Evolutionary conservation across 257 asterid genomes (phyloP).

Genomic region (Rehmannia glutinosa): DNA sequence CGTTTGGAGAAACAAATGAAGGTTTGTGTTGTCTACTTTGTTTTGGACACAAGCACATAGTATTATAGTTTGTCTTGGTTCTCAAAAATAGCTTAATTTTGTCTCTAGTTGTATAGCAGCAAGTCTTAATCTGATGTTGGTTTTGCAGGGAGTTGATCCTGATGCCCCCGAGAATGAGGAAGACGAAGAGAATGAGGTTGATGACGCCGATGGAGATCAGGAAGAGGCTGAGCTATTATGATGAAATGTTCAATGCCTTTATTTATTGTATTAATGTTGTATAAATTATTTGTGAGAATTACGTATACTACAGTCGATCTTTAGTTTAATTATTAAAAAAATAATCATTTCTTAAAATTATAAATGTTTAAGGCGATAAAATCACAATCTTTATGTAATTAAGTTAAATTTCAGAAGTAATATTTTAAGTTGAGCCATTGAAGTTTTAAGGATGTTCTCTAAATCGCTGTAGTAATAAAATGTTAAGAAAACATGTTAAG

Average conservation of each 20-base stretch:
- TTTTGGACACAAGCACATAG: background rate
- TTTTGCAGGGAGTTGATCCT: conserved; percentile 81
- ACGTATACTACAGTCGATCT: too few relatives aligned
- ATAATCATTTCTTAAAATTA: too few relatives aligned
- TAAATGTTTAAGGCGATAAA: too few relatives aligned
- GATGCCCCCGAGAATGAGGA: conserved; percentile 92
- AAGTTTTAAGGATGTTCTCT: background rate
- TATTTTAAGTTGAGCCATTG: background rate
- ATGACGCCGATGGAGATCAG: conserved; percentile 77
- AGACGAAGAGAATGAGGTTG: conserved; percentile 89
- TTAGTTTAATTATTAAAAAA: too few relatives aligned
- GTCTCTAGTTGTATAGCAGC: background rate
- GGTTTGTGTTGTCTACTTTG: conserved; percentile 41
- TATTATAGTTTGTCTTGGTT: background rate
- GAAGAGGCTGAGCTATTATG: conserved; percentile 75
- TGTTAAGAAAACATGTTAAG: too few relatives aligned
- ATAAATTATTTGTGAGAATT: too few relatives aligned
- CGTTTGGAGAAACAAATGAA: conserved; percentile 97
- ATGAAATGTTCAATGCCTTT: conserved; percentile 7
- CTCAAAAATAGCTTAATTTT: too few relatives aligned
- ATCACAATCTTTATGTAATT: too few relatives aligned
- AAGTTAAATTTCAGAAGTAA: too few relatives aligned
- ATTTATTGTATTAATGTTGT: background rate
- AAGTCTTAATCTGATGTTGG: background rate
- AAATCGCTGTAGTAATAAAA: background rate